Evolutionary conservation across 2,329 filamentous ascomycete genomes (phyloP), one percentile per base, ranked within the genome.

Genomic region (Neopestalotiopsis rosae): DNA sequence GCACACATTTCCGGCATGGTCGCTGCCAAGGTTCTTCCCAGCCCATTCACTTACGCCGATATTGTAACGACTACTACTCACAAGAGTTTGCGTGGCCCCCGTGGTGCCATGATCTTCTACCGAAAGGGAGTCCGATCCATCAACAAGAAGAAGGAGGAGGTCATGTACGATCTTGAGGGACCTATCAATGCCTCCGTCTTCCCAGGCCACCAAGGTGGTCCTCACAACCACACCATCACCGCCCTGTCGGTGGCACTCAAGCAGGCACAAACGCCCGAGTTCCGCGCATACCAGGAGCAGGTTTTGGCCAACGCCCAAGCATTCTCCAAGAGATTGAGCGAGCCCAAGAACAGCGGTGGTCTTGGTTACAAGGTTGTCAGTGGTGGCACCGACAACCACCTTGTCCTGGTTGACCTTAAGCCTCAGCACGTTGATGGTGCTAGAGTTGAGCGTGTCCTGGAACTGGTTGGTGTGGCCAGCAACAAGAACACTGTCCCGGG

Each of bases 401-500:
- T 99, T 72, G 93, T 99, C 12, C 88, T 99, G 20, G 87, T 96
- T 63, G 96, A 99, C 81, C 89, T 99, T 65, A 97, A 97, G 84
- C 90, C 93, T 49, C 93, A 96, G 79, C 87, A 88, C 69, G 90
- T 99, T 70, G 96, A 99, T 78, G 95, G 95, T 74, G 92, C 92
- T 30, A 91, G 95, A 66, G 94, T 97, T 14, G 95, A 98, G 85
- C 91, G 94, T 61, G 91, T 97, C 17, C 88, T 98, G 30, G 95
- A 98, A 80, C 89, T 97, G 61, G 94, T 97, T 73, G 95, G 95
- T 75, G 95, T 98, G 66, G 96, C 96, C n/a, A 92, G 93, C 79
- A 99, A 99, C 88, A 99, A 99, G 88, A 99, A 99, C 85, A 98
- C 96, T 7, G 95, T 98, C 0, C 96, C 96, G 1, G 96, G 95